Evolutionary conservation across 768 basidiomycete species (phyloP), one percentile per base, ranked within the genome.

Genomic region (Asterophora lycoperdoides): DNA sequence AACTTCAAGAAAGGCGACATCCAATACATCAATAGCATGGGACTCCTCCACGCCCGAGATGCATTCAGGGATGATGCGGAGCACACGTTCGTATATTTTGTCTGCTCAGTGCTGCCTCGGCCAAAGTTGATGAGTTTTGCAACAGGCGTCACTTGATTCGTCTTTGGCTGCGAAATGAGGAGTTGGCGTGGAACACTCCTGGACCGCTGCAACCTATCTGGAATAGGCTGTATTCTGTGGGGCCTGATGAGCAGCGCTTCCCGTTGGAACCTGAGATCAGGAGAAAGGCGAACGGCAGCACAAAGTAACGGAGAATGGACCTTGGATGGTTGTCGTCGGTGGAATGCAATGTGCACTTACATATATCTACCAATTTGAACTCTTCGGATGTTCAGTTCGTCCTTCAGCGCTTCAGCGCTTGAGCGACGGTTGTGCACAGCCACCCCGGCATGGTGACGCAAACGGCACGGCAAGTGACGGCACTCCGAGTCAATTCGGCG

Each of bases 1-100:
- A 74, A 75, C 45, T 74, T 76, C 63, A 64, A 72, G 55, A 76
- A 75, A 53, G 74, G 74, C 33, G 74, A 76, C 51, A 74, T 76
- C 29, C 74, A 76, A 53, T 76, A 74, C 55, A 74, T 76, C 60
- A 76, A 75, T 53, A 74, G 68, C 49, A 51, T 76, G 53, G 67
- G 72, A 0, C 51, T 76, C 37, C 59, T 76, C 41, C 74, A 76
- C 54, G 72, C 72, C 10, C 53, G 74, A 45, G 74, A 76, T 51
- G 72, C 62, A 8, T 76, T 76, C 53, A 54, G 58, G 29, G 74
- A 76, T 53, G 68, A 68, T 41, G 56, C 59, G n/a, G 63, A 70
- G 52, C 66, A 74, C 44, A 69, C 66, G 74, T 74, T 51, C 52
- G 73, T 37, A 10, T 30, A 8, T 11, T n/a, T 30, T 10, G 23